A percentile compares a stretch with the other conserved stretches of the same genome.
These are phyloP conservation scores for Paramecium caudatum DNA, from an alignment of 73 alveolate genomes.

Conservation along the genomic window DNA sequence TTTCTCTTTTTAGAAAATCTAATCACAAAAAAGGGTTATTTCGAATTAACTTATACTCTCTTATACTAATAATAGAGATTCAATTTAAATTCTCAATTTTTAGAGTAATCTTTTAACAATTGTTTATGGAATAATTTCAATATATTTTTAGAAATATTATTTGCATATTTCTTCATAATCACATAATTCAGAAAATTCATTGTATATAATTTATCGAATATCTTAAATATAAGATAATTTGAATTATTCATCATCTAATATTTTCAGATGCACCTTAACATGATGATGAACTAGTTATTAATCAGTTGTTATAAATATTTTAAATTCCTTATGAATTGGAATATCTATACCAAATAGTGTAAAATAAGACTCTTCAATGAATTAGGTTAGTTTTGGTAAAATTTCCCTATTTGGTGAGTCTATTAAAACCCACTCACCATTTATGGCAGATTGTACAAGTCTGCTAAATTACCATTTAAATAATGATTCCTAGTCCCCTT, in stretches of 20 bases:
- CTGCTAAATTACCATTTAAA: conserved; percentile 71
- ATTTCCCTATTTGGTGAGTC: conserved; percentile 67
- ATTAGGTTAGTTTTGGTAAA: conserved; percentile 47
- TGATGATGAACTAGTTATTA: neutral
- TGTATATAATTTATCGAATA: neutral
- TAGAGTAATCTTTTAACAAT: neutral
- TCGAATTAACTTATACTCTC: neutral
- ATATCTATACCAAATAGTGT: conserved; percentile 68
- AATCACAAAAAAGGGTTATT: neutral
- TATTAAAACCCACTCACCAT: conserved; percentile 73
- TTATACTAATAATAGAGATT: neutral
- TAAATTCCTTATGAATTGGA: conserved; percentile 55
- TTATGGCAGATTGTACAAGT: conserved; percentile 68
- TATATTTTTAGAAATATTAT: neutral
- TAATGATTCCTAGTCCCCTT: conserved; percentile 53
- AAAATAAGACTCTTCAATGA: conserved; percentile 45
- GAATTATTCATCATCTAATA: neutral
- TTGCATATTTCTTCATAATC: neutral
- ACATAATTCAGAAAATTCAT: conserved; percentile 11
- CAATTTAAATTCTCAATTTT: conserved; percentile 28
- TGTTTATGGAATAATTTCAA: neutral
- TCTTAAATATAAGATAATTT: neutral
- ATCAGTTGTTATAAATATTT: conserved; percentile 41
- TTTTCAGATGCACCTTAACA: neutral
- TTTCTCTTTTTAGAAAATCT: neutral